Evolutionary conservation across 805 yeast genomes (phyloP).

Genomic region (Jamesozyma jinghongensis): DNA sequence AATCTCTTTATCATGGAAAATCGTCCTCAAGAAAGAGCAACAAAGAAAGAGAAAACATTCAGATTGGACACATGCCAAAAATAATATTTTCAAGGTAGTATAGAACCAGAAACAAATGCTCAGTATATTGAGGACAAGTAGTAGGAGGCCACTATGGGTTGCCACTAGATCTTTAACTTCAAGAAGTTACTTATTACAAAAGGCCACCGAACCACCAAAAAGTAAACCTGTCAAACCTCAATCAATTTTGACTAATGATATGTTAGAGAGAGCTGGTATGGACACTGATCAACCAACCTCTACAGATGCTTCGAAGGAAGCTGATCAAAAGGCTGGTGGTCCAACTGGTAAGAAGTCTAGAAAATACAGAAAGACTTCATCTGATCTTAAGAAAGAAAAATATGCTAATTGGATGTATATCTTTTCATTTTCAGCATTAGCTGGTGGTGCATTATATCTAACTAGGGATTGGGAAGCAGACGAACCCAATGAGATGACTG

Average conservation of each 20-base stretch:
- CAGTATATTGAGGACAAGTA: constrained; percentile 1
- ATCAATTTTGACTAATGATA: constrained; percentile 68
- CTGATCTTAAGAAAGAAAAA: constrained; percentile 75
- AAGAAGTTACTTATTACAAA: constrained; percentile 6
- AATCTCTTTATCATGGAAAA: no score
- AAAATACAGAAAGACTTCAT: constrained; percentile 57
- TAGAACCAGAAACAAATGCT: no score
- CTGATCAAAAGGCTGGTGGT: constrained; percentile 11
- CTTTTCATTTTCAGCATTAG: constrained; percentile 37
- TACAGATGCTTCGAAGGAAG: constrained; percentile 12
- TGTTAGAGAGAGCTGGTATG: constrained; percentile 77
- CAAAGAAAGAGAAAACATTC: no score
- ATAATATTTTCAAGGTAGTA: no score
- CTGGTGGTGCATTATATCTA: constrained; percentile 55
- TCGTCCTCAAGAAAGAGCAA: no score
- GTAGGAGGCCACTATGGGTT: constrained; percentile 2
- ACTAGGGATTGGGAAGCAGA: constrained; percentile 79
- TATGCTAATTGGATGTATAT: constrained; percentile 68
- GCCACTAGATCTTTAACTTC: constrained; percentile 6
- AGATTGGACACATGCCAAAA: no score
- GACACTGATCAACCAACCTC: constrained; percentile 39
- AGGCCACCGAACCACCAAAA: constrained; percentile 6
- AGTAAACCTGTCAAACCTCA: constrained; percentile 24
- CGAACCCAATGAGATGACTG: constrained; percentile 53
- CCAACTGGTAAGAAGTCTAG: constrained; percentile 26